Evolutionary conservation across 306 rosid genomes (phyloP).

Genomic region (Citrullus amarus): DNA sequence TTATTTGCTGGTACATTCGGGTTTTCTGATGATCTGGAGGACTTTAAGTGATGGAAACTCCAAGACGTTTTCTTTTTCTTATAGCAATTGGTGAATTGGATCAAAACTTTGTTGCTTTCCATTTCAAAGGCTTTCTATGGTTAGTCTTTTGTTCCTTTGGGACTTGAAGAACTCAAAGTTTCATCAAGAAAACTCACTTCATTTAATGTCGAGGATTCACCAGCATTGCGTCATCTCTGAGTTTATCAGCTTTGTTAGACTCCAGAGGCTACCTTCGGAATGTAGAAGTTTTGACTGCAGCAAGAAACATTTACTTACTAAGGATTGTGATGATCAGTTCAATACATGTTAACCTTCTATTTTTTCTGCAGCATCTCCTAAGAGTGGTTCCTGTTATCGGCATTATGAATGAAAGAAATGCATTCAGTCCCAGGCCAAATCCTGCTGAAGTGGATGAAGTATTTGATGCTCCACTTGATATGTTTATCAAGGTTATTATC

Average conservation of each 20-base stretch:
- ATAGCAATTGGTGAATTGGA: neutral
- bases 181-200: neutral
- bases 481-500: constrained; percentile 73
- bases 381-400: constrained; percentile 93
- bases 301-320: neutral
- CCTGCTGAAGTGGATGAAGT: constrained; percentile 80
- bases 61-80: neutral
- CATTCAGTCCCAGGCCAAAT: constrained; percentile 59
- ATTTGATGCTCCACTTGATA: constrained; percentile 87
- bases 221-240: neutral
- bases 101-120: neutral
- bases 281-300: neutral
- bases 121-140: neutral
- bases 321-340: neutral
- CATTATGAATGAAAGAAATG: constrained; percentile 57
- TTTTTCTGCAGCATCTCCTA: constrained; percentile 54
- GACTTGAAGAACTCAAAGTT: neutral
- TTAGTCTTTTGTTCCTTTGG: neutral
- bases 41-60: neutral
- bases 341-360: neutral
- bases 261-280: neutral
- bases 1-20: neutral
- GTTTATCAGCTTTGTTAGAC: neutral
- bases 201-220: neutral
- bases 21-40: neutral